Evolutionary conservation across 148 eudicot species (phyloP).

Genomic region (Limonium bicolor): DNA sequence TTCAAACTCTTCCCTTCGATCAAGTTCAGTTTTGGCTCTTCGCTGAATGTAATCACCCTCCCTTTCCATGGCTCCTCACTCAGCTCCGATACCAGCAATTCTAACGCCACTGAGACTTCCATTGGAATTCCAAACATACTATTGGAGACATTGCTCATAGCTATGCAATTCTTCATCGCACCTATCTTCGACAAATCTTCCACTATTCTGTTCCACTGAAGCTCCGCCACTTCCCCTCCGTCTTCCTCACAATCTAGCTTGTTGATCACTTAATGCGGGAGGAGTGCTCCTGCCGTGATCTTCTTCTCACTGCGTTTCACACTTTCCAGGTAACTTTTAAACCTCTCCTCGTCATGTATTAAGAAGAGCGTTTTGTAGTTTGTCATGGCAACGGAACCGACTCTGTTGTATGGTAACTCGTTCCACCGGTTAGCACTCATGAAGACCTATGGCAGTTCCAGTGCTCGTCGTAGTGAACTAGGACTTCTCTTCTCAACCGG

Average conservation of each 20-base stretch:
- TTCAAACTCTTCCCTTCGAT: conserved; percentile 3
- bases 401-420: conserved; percentile 9
- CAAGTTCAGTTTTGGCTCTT: neutral
- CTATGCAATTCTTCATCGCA: conserved; percentile 9
- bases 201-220: conserved; percentile 18
- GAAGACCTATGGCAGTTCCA: conserved; percentile 10
- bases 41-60: conserved; percentile 8
- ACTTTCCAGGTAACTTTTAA: neutral
- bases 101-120: conserved; percentile 9
- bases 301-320: conserved; percentile 1
- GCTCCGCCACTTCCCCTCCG: conserved; percentile 7
- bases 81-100: conserved; percentile 6
- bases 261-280: conserved; percentile 11
- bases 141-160: conserved; percentile 9
- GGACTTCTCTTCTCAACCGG: conserved; percentile 9
- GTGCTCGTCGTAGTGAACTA: conserved; percentile 8
- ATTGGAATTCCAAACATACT: conserved; percentile 8
- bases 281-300: conserved; percentile 4
- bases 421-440: conserved; percentile 10
- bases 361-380: conserved; percentile 4
- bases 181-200: conserved; percentile 4
- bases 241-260: neutral
- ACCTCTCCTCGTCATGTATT: conserved; percentile 10
- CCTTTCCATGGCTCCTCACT: conserved; percentile 19
- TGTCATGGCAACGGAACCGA: conserved; percentile 12